Conservation (phyloP, 2,329 filamentous ascomycete genomes). For the Colletotrichum scovillei region DNA sequence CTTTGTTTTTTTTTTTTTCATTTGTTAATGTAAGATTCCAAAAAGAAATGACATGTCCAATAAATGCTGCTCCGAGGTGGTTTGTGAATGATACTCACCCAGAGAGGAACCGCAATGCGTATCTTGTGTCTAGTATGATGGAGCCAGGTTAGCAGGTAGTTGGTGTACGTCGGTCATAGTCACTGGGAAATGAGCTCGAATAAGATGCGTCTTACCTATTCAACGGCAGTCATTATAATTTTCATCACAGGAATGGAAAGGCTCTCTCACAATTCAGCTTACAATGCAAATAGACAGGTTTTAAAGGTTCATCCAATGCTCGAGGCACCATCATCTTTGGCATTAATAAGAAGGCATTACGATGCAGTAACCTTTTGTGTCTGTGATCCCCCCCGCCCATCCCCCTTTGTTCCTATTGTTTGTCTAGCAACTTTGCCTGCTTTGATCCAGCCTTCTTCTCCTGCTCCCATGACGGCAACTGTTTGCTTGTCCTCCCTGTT, state of each 20-base stretch:
- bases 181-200: no score
- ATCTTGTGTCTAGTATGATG: no score
- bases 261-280: background rate
- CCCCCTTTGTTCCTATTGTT: background rate
- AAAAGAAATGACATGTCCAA: background rate
- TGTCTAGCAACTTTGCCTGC: slow-evolving; percentile 10
- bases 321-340: slow-evolving; percentile 7
- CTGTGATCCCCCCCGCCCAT: background rate
- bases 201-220: background rate
- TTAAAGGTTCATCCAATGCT: background rate
- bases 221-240: no score
- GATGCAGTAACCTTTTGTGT: slow-evolving; percentile 5
- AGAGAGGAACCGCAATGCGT: no score
- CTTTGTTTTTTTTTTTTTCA: background rate
- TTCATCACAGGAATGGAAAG: background rate
- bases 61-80: background rate
- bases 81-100: background rate
- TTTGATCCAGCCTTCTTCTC: background rate
- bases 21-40: background rate
- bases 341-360: slow-evolving; percentile 6
- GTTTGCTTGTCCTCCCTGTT: background rate
- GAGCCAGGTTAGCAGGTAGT: no score
- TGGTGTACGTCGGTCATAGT: no score
- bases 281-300: no score
- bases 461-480: background rate